Evolutionary conservation across 2,329 filamentous ascomycete genomes (phyloP), one percentile per base, ranked within the genome.

Genomic region (Fulvia fulva): DNA sequence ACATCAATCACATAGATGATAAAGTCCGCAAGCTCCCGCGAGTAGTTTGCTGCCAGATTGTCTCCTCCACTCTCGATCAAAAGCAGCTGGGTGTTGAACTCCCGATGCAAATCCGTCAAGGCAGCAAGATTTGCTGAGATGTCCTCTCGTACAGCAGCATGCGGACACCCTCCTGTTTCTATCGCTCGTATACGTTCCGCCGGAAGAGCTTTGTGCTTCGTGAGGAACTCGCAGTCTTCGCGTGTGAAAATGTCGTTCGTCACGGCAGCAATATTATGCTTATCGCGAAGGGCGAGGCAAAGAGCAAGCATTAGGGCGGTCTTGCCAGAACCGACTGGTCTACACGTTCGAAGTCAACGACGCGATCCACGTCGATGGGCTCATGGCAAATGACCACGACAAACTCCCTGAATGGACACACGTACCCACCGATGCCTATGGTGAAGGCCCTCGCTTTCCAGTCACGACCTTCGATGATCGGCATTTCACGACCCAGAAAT

Each of bases 1-100:
- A 99, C 94, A 75, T 99, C 94, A 68, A 99, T 97, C 28, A 99
- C 94, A 74, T 99, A 99, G 76, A 99, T 88, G 76, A 99, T 99
- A 74, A 89, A 99, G 75, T 99, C 94, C 1, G 94, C 94, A 65
- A 99, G 80, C 77, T 99, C 94, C 58, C 94, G 83, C 56, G 85
- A 90, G 81, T 99, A 99, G 80, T 99, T 99, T 3, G 94, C 94
- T 0, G 94, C 94, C 0, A 99, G 83, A 74, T 99, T 99, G 74
- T 99, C 94, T 58, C 94, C 94, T 46, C 94, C 94, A 19, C 87
- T 91, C 77, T 99, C 94, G 72, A 99, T 99, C 44, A 99, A 85
- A 23, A 99, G 83, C 22, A 99, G 75, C 71, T 97, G 90, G 0
- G 91, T 86, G 45, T 78, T 75, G 80, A 96, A 96, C 63, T 88